Evolutionary conservation across 306 rosid species (phyloP).

Genomic region (Prunus kanzakura): DNA sequence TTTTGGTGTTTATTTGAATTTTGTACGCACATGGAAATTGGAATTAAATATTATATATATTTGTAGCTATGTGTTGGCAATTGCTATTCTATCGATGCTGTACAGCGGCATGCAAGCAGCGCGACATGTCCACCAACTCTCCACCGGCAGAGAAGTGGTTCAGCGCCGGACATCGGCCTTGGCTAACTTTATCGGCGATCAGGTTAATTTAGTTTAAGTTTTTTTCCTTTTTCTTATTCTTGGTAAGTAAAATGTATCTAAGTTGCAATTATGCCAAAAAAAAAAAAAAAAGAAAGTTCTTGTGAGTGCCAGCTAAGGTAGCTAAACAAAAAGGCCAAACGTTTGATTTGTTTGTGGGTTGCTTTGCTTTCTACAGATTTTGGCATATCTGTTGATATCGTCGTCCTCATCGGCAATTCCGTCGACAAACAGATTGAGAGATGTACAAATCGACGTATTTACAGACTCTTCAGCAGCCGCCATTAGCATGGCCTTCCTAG

Average conservation of each 20-base stretch:
- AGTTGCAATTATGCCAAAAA: background rate
- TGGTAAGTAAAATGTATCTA: background rate
- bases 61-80: constrained; percentile 57
- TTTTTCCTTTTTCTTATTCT: background rate
- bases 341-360: background rate
- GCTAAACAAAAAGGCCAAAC: background rate
- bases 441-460: constrained; percentile 55
- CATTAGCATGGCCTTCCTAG: constrained; percentile 64
- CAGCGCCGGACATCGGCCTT: constrained; percentile 23
- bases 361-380: constrained; percentile 43
- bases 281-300: background rate
- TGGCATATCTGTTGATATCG: constrained; percentile 73
- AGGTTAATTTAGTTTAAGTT: constrained; percentile 28
- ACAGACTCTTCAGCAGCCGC: constrained; percentile 62
- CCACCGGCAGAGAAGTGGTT: constrained; percentile 27
- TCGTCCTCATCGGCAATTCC: constrained; percentile 71
- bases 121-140: constrained; percentile 40
- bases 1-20: background rate
- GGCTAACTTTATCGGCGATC: constrained; percentile 68
- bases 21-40: background rate
- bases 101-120: constrained; percentile 47
- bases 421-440: constrained; percentile 55
- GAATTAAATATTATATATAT: background rate
- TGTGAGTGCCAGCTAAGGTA: background rate
- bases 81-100: constrained; percentile 47